Evolutionary conservation across 108 stramenopile species (phyloP), one percentile per base, ranked within the genome.

Genomic region (Bacterosira constricta): DNA sequence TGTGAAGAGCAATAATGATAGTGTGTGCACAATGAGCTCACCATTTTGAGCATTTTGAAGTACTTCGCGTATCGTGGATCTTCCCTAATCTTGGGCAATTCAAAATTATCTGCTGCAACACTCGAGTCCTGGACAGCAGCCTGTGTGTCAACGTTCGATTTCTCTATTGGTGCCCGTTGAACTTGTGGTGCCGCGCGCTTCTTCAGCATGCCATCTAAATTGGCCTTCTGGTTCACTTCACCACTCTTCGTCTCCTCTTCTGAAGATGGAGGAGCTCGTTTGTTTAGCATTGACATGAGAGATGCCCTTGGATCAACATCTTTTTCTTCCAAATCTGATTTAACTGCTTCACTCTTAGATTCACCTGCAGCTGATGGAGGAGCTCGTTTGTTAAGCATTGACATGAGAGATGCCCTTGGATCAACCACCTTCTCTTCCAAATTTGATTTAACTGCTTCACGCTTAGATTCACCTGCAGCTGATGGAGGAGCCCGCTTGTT

Each of bases 41-140:
- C 77, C 75, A 89, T 84, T 57, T 76, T 63, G 7, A 88, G 54
- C 88, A 89, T 89, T 26, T 77, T 85, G 80, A 89, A 90, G 59
- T 89, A 94, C 61, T 94, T 94, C 4, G 65, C 66, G 58, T 79
- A 94, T 38, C 77, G 67, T 6, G 89, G 85, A 62, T 94, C 88
- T 12, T 89, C 83, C 50, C 83, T 88, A n/a, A 87, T 56, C 21
- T 86, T 68, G 11, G 53, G 49, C 6, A 31, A 42, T n/a, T n/a
- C n/a, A n/a, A n/a, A n/a, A 27, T 60, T 65, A 39, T 8, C 46
- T 7, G 26, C 49, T 15, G n/a, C 31, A 17, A 42, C 4, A 10
- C 30, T 10, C 29, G 59, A 23, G 20, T 38, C 38, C 26, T 29
- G 30, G 4, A n/a, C 15, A 29, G 37, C 15, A 21, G 32, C 46